A percentile compares a stretch with the other conserved stretches of the same genome.
Evolutionary conservation across 371 early-diverging fungal species (phyloP).

Genomic region (Amoeboaphelidium protococcarum): DNA sequence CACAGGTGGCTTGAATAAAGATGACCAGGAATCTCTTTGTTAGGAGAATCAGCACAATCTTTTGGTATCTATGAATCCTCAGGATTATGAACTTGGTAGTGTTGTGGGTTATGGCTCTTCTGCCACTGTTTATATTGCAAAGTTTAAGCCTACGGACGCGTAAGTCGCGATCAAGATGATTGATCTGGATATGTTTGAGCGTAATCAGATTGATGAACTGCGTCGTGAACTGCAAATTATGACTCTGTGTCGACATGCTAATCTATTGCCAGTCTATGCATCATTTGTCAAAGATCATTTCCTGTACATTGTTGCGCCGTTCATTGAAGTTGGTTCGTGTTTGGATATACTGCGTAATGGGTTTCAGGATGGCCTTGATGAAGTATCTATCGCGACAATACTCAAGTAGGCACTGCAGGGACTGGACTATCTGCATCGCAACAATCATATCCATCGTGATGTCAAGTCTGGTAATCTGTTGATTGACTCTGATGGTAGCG

Average conservation of each 20-base stretch:
- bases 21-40: no score
- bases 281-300: constrained; percentile 53
- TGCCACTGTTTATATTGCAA: constrained; percentile 51
- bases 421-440: constrained; percentile 55
- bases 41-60: no score
- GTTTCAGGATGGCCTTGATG: constrained; percentile 57
- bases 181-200: constrained; percentile 71
- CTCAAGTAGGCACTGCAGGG: constrained; percentile 60
- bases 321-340: constrained; percentile 32
- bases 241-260: constrained; percentile 56
- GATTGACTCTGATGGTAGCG: constrained; percentile 52
- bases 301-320: constrained; percentile 57
- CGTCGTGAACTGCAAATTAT: constrained; percentile 65
- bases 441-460: constrained; percentile 72
- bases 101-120: constrained; percentile 66
- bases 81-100: background rate
- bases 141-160: constrained; percentile 30
- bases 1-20: no score
- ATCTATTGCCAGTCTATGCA: constrained; percentile 50
- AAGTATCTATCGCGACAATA: constrained; percentile 47
- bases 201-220: constrained; percentile 74
- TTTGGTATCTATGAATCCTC: background rate
- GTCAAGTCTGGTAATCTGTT: constrained; percentile 34
- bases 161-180: constrained; percentile 59
- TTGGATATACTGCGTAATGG: constrained; percentile 63